Base-by-base conservation (phyloP, 352 stramenopile species). In the Phytopythium chamaehyphon region DNA sequence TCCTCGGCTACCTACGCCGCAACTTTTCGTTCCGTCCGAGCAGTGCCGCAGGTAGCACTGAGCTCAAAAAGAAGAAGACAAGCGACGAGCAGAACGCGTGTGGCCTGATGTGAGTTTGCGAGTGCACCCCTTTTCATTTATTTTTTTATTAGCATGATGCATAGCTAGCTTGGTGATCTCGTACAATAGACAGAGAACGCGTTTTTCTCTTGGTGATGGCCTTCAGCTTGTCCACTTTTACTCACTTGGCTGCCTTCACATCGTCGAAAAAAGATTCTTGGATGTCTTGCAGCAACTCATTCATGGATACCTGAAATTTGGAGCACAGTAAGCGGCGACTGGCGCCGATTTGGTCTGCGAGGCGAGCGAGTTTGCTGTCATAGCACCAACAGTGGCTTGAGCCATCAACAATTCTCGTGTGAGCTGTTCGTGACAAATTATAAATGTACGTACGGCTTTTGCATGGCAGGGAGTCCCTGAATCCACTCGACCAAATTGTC, bases 21-120 rank as follows among this genome's bases (percentile, higher is more conserved):
- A 94, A 94, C 47, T 92, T 94, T 38, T 86, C 77, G 0, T 94
- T 94, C 63, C 68, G 71, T n/a, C 56, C 61, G 21, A 78, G 51
- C 42, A 52, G 40, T 35, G 50, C 52, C 37, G 62, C 55, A 46
- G 54, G 54, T 19, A 74, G 63, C 42, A 45, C 62, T 19, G 73
- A 84, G 31, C 11, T 46, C 46, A 50, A 50, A 46, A 55, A 59
- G 21, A 77, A 62, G 38, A 76, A 67, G 21, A 68, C 52, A 15
- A 59, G 33, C 6, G 63, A 76, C 63, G 74, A 73, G 21, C 66
- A 79, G 44, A 86, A 83, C 48, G 81, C 72, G 16, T 92, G 81
- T 36, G 49, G 55, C 11, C 23, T 90, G 50, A 92, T 92, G 81
- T 90, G 51, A 74, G 18, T 18, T n/a, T 11, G 6, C 21, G 12